These are phyloP conservation scores for Pyrenochaeta sp. DNA, from an alignment of 2,329 filamentous ascomycete genomes.

Conservation along the genomic window DNA sequence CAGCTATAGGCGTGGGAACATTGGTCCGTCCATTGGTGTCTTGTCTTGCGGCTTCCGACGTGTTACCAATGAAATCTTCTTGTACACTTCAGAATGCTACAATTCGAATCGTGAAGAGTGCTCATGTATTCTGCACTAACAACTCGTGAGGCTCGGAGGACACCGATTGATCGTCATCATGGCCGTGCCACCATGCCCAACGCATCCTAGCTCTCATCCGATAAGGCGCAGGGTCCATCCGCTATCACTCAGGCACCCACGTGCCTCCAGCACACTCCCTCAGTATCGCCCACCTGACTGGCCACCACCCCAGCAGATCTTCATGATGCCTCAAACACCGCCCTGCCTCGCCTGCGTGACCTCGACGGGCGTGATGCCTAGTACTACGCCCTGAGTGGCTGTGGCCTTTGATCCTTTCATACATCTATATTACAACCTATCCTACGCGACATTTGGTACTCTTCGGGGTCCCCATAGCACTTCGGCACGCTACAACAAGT, in stretches of 20 bases:
- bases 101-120: no score
- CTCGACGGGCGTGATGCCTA: constrained; percentile 28
- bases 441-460: neutral
- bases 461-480: constrained; percentile 10
- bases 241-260: neutral
- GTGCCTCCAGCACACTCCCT: neutral
- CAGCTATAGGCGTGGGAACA: no score
- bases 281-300: constrained; percentile 30
- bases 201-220: neutral
- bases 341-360: constrained; percentile 40
- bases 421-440: constrained; percentile 1
- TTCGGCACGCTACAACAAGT: constrained; percentile 1
- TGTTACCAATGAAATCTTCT: no score
- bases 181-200: neutral
- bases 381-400: constrained; percentile 47
- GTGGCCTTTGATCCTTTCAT: constrained; percentile 25
- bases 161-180: no score
- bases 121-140: no score
- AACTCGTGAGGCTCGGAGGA: no score
- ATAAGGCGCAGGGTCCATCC: neutral
- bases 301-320: constrained; percentile 32
- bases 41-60: no score
- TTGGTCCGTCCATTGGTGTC: no score
- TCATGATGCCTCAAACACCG: constrained; percentile 43
- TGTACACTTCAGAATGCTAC: no score